phyloP scores from a whole-genome alignment of 2,329 filamentous ascomycete genomes.

The Apiospora arundinis region DNA sequence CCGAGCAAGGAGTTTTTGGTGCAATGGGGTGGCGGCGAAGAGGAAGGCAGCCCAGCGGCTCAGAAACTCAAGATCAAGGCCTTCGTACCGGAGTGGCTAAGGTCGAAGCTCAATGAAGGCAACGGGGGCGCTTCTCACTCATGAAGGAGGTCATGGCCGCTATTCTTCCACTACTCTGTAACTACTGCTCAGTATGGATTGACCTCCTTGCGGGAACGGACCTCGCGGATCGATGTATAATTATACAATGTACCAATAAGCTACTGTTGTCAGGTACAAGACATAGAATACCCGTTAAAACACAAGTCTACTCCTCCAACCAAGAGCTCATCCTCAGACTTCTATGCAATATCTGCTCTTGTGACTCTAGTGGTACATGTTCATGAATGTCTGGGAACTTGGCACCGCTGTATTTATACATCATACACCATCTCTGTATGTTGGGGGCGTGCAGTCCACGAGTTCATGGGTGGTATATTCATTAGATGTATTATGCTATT shows the following conservation, averaged over 20 bases:
- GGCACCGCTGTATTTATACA: no score
- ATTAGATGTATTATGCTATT: background rate
- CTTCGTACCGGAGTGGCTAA: constrained; percentile 82
- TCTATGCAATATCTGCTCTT: background rate
- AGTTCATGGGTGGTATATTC: background rate
- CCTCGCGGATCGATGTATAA: background rate
- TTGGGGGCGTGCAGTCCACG: no score
- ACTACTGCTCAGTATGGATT: no score
- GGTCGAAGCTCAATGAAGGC: constrained; percentile 43
- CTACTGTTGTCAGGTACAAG: background rate
- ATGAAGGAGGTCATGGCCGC: no score
- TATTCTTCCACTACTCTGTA: no score
- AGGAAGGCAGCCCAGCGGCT: constrained; percentile 40
- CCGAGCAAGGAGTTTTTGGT: constrained; percentile 68
- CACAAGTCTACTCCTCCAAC: background rate
- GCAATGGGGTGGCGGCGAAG: constrained; percentile 28
- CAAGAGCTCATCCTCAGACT: background rate
- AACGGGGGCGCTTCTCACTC: background rate
- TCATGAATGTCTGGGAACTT: background rate
- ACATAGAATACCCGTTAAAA: background rate
- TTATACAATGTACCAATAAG: background rate
- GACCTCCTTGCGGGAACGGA: background rate
- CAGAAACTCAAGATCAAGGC: constrained; percentile 69
- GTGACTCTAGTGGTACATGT: background rate
- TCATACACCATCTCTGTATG: background rate